Evolutionary conservation across 371 early-diverging fungal species (phyloP).

Genomic region (Coemansia sp.): DNA sequence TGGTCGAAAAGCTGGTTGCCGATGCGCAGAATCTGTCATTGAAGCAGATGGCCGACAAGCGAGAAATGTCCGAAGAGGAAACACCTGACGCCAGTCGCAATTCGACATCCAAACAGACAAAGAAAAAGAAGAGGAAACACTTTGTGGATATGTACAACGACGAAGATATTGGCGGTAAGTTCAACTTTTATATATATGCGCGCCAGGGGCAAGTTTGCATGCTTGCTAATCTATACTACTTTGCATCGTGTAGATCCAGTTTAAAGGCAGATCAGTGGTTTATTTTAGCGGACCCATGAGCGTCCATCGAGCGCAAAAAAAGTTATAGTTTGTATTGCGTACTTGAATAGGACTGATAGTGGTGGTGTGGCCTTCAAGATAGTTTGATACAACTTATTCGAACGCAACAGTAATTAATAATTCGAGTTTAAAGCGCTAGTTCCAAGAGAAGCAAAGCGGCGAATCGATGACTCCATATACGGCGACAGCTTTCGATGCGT

Average conservation of each 20-base stretch:
- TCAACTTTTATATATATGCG: no score
- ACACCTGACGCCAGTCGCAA: background rate
- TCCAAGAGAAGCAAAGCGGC: slow-evolving; percentile 25
- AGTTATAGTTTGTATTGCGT: no score
- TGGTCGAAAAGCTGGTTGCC: background rate
- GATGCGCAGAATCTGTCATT: background rate
- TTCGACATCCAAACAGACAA: background rate
- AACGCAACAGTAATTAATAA: no score
- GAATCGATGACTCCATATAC: slow-evolving; percentile 11
- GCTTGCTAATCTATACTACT: no score
- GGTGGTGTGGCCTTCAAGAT: no score
- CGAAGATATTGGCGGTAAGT: slow-evolving; percentile 19
- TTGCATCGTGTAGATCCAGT: no score
- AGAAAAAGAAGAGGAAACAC: slow-evolving; percentile 1
- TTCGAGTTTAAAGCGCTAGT: background rate
- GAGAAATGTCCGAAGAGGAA: background rate
- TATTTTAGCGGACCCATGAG: no score
- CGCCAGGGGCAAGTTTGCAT: no score
- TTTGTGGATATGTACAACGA: slow-evolving; percentile 15
- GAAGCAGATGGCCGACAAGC: background rate
- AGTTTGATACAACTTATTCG: no score
- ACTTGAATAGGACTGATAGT: no score
- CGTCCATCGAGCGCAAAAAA: no score
- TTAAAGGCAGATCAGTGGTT: no score
- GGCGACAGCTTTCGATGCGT: slow-evolving; percentile 14